These are phyloP conservation scores for Scutellaria barbata DNA, from an alignment of 257 asterid species.

Conservation along the genomic window DNA sequence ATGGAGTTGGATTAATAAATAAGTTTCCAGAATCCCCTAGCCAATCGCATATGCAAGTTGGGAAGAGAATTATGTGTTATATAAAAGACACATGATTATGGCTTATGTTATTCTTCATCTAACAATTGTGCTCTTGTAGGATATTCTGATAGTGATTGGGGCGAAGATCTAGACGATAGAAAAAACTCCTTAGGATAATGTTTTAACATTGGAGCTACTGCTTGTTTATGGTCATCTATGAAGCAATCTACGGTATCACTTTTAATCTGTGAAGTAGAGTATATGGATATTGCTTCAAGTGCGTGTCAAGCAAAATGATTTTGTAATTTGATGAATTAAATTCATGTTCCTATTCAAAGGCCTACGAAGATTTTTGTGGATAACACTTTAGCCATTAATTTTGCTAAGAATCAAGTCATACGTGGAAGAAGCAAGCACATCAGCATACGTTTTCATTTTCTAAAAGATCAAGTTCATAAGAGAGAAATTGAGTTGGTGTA, in stretches of 20 bases:
- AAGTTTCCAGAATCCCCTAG: neutral
- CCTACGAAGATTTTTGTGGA: neutral
- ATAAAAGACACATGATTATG: neutral
- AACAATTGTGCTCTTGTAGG: neutral
- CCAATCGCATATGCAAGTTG: neutral
- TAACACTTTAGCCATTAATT: neutral
- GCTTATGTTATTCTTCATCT: neutral
- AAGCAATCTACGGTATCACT: neutral
- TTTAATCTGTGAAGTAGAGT: neutral
- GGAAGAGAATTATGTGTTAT: neutral
- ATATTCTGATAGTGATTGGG: slow-evolving; percentile 3
- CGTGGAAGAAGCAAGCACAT: neutral
- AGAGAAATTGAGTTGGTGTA: neutral
- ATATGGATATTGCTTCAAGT: neutral
- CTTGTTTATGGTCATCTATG: neutral
- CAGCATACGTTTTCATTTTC: neutral
- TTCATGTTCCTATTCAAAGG: neutral
- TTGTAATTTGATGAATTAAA: neutral
- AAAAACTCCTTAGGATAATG: neutral
- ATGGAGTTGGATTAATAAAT: neutral
- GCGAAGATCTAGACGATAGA: neutral
- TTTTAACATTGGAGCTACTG: neutral
- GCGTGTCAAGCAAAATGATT: neutral
- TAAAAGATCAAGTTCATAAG: neutral
- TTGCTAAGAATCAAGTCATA: neutral